A percentile compares a stretch with the other conserved stretches of the same genome.
These are phyloP conservation scores for Tillandsia leiboldiana DNA, from an alignment of 176 grass and related monocot species.

Conservation along the genomic window DNA sequence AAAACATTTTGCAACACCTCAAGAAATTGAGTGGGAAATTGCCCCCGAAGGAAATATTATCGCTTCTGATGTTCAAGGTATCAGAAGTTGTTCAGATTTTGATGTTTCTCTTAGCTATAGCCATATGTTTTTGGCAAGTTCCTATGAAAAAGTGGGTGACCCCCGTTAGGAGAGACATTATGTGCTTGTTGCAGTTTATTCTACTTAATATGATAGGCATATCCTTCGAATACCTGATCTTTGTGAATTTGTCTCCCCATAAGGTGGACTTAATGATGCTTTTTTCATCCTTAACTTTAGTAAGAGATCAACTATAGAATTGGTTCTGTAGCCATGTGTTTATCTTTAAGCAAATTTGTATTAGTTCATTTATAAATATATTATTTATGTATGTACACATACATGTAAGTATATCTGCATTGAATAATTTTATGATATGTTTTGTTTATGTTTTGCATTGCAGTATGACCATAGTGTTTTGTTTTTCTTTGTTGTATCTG, in stretches of 20 bases:
- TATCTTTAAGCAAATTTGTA: too few relatives aligned
- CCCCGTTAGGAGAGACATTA: neutral
- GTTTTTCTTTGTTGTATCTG: neutral
- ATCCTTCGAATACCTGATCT: neutral
- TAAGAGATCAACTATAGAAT: neutral
- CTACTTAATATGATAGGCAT: neutral
- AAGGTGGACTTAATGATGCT: neutral
- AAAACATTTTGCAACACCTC: slow-evolving; percentile 48
- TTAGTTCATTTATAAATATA: too few relatives aligned
- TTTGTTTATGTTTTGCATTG: neutral
- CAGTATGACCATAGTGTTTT: neutral
- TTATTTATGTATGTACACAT: too few relatives aligned
- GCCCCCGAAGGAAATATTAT: slow-evolving; percentile 79
- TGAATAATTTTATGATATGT: neutral
- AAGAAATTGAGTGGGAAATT: slow-evolving; percentile 78
- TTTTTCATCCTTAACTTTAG: too few relatives aligned
- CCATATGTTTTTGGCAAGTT: too few relatives aligned
- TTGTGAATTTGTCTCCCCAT: neutral
- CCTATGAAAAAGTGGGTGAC: too few relatives aligned
- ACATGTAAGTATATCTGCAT: neutral
- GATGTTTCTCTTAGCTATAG: neutral
- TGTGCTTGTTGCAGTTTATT: slow-evolving; percentile 1
- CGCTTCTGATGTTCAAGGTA: slow-evolving; percentile 97
- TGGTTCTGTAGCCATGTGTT: too few relatives aligned
- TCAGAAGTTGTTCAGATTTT: neutral